Evolutionary conservation across 768 basidiomycete species (phyloP).

Genomic region (Fomitopsis pulvina): DNA sequence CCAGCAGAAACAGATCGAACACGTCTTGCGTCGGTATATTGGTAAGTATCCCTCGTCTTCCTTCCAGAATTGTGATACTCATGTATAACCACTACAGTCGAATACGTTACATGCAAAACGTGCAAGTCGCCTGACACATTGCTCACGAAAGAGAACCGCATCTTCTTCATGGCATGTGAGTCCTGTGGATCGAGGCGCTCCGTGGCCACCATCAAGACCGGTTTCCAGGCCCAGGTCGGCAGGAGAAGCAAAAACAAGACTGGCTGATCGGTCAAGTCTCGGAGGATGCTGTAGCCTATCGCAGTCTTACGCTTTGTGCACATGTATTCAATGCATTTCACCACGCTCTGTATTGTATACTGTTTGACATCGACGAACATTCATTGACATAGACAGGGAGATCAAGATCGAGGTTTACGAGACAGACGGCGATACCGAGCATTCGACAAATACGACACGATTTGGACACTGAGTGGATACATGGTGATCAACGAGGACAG

Average conservation of each 20-base stretch:
- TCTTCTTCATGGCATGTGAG: slow-evolving; percentile 96
- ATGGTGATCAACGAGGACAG: background rate
- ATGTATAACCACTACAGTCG: slow-evolving; percentile 44
- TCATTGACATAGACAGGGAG: background rate
- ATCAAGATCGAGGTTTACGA: background rate
- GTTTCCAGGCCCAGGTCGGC: slow-evolving; percentile 95
- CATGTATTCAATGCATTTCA: background rate
- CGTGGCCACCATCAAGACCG: slow-evolving; percentile 96
- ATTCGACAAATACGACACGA: no score
- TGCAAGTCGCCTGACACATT: slow-evolving; percentile 99
- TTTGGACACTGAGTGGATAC: background rate
- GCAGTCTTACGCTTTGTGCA: slow-evolving; percentile 8
- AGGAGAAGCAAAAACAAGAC: slow-evolving; percentile 81
- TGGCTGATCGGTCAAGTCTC: slow-evolving; percentile 29
- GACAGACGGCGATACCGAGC: no score
- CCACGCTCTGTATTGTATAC: slow-evolving; percentile 5
- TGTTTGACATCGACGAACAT: background rate
- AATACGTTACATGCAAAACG: slow-evolving; percentile 99
- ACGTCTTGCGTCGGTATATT: slow-evolving; percentile 93
- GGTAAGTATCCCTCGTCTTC: slow-evolving; percentile 44
- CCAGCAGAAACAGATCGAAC: slow-evolving; percentile 98
- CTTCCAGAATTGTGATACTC: background rate
- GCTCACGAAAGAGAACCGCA: slow-evolving; percentile 95
- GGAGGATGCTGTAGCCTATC: slow-evolving; percentile 7
- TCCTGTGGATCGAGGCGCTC: slow-evolving; percentile 87